Evolutionary conservation across 2,329 filamentous ascomycete species (phyloP).

Genomic region (Epichloe scottii): DNA sequence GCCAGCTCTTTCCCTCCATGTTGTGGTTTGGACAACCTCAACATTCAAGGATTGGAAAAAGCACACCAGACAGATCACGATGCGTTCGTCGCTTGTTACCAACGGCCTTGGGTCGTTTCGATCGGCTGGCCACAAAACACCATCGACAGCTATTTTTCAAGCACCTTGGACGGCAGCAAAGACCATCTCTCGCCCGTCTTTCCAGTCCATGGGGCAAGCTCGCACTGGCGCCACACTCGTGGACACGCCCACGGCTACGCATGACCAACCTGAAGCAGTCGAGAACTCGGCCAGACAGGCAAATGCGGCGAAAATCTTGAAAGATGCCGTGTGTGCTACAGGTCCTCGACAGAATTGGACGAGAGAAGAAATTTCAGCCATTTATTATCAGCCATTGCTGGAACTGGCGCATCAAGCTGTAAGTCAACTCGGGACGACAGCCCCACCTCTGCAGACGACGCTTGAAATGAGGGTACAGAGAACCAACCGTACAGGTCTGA

Average conservation of each 20-base stretch:
- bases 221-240: conserved; percentile 9
- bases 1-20: background rate
- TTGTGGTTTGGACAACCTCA: background rate
- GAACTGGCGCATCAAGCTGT: conserved; percentile 67
- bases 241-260: conserved; percentile 6
- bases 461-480: background rate
- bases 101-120: conserved; percentile 6
- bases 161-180: conserved; percentile 5
- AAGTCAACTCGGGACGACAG: conserved; percentile 15
- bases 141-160: background rate
- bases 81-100: conserved; percentile 5
- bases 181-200: background rate
- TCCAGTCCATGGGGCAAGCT: background rate
- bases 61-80: background rate
- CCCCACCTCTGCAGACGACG: background rate
- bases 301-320: conserved; percentile 23
- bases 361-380: conserved; percentile 64
- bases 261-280: conserved; percentile 2
- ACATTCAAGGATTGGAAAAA: background rate
- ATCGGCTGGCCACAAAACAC: background rate
- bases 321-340: conserved; percentile 45
- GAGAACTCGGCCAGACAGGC: conserved; percentile 4
- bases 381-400: conserved; percentile 73
- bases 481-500: background rate
- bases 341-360: conserved; percentile 65